Evolutionary conservation across 805 yeast genomes (phyloP), one percentile per base, ranked within the genome.

Genomic region (Candida mattraensis): DNA sequence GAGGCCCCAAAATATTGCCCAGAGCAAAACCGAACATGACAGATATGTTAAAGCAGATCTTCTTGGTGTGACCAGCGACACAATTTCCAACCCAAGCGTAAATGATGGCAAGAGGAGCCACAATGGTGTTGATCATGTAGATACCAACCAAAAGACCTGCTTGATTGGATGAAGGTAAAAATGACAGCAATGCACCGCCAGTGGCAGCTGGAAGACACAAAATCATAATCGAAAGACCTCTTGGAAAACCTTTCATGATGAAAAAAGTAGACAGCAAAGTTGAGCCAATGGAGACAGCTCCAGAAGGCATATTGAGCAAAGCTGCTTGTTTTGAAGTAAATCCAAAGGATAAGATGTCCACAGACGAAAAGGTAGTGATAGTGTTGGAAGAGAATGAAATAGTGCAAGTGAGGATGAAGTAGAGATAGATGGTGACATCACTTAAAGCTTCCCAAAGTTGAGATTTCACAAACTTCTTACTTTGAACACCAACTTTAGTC

Each of bases 81-180:
- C 78, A 78, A 29, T 80, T 70, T 37, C 74, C 69, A 42, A 75
- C 75, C 84, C 83, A 78, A 5, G 78, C 70, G 48, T 76, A 78
- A 19, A 78, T 63, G 35, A 78, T 64, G 1, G 83, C 74, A n/a
- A 50, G 32, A 4, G 51, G 48, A 1, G 52, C 53, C 27, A 22
- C 53, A 42, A 16, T 51, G 7, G 57, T 47, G 35, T 54, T 49
- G 28, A 61, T 42, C 44, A 47, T 33, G 34, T 46, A 49, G 18
- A 47, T 44, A 18, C 48, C 62, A 38, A 54, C 45, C 28, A 60
- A 39, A 26, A 52, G 36, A 33, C 61, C 57, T 23, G 54, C 61
- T 51, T 52, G 21, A 44, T 54, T 52, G 32, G 36, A 28, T 41
- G 43, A 42, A 30, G 50, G 54, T 36, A 53, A 32, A 28, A 55